phyloP scores from a whole-genome alignment of 208 protist species.

The Trichomonas vaginalis region DNA sequence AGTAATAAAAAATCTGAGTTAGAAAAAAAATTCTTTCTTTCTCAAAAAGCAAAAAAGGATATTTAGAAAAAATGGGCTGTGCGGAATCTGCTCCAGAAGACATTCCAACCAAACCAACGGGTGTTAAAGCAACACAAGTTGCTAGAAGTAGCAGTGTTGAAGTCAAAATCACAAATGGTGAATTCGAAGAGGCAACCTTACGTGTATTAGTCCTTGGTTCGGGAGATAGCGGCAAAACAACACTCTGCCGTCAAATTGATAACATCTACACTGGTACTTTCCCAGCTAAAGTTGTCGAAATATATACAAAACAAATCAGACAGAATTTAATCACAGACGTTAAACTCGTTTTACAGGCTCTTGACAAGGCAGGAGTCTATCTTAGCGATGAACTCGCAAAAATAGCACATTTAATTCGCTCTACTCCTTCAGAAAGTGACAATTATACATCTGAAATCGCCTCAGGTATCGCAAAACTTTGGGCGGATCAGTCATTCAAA shows the following conservation, averaged over 20 bases:
- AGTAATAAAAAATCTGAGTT: too few relatives aligned
- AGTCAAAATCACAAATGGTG: neutral
- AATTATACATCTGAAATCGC: neutral
- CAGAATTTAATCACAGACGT: constrained; percentile 2
- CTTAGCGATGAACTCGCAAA: neutral
- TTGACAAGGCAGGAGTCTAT: neutral
- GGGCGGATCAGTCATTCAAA: neutral
- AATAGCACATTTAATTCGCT: neutral
- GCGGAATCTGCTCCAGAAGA: neutral
- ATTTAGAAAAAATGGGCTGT: neutral
- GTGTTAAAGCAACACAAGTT: neutral
- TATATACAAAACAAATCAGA: neutral
- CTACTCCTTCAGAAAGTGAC: neutral
- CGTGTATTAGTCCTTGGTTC: neutral
- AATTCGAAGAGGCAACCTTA: neutral
- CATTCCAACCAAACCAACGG: neutral
- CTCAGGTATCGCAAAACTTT: neutral
- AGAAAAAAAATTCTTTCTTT: too few relatives aligned
- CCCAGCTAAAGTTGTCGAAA: neutral
- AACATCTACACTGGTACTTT: constrained; percentile 12
- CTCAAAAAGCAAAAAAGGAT: too few relatives aligned
- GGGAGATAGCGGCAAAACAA: constrained; percentile 24
- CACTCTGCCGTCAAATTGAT: neutral
- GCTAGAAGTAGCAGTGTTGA: neutral
- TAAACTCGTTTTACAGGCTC: neutral